phyloP scores from a whole-genome alignment of 305 asterid species.

The Rubia occidens region DNA sequence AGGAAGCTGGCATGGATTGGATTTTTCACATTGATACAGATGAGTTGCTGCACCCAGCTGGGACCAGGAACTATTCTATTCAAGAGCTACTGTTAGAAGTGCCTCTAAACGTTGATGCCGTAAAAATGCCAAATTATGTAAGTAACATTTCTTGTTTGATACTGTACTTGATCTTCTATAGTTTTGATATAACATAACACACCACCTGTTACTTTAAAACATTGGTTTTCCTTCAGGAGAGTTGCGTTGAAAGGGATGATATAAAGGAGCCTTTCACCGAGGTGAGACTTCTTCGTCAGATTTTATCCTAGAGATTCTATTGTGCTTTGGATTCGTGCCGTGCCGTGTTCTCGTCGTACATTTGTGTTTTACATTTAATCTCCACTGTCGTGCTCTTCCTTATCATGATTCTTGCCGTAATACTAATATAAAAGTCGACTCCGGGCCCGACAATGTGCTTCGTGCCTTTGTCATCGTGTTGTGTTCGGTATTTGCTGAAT shows the following conservation, averaged over 20 bases:
- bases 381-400: no score
- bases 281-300: conserved; percentile 30
- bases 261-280: conserved; percentile 89
- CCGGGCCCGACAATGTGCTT: no score
- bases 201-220: neutral
- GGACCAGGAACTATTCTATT: conserved; percentile 73
- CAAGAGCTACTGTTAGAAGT: conserved; percentile 61
- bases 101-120: conserved; percentile 70
- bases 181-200: neutral
- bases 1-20: conserved; percentile 95
- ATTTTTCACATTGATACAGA: conserved; percentile 90
- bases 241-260: conserved; percentile 81
- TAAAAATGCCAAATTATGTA: conserved; percentile 78
- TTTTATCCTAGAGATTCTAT: neutral
- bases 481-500: no score
- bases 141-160: conserved; percentile 18
- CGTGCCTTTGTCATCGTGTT: no score
- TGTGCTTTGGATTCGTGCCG: neutral
- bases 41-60: conserved; percentile 85
- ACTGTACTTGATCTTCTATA: neutral
- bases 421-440: no score
- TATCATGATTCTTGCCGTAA: no score
- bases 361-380: no score
- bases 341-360: no score
- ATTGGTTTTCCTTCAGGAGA: conserved; percentile 47